phyloP scores from a whole-genome alignment of 192 early-diverging fungal genomes.

The Coemansia sp. region DNA sequence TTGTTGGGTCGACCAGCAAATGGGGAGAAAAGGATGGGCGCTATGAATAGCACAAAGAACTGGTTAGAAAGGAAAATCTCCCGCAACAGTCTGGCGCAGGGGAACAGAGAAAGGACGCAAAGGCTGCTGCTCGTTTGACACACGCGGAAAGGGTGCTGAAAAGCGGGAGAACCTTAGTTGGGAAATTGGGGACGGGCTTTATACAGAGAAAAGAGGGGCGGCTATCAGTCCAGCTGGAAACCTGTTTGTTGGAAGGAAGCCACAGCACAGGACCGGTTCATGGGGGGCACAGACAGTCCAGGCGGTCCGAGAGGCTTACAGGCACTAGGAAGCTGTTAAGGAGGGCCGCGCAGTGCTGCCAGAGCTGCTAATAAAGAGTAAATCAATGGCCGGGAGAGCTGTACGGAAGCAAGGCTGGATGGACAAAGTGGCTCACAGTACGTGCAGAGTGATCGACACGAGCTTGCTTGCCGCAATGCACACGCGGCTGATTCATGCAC shows the following conservation, averaged over 20 bases:
- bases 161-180: not conserved
- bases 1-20: not conserved
- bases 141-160: not conserved
- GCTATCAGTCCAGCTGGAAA: slow-evolving; percentile 6
- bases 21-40: not conserved
- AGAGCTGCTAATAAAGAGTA: not conserved
- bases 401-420: not conserved
- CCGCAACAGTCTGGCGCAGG: slow-evolving; percentile 1
- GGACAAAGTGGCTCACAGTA: not conserved
- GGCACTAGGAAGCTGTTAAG: not conserved
- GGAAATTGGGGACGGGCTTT: not conserved
- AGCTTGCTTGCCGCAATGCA: not conserved
- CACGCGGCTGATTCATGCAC: not conserved
- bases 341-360: not conserved
- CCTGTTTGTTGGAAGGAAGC: not conserved
- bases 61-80: slow-evolving; percentile 12
- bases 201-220: slow-evolving; percentile 1
- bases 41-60: slow-evolving; percentile 3
- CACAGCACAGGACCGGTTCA: not conserved
- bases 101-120: not conserved
- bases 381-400: not conserved
- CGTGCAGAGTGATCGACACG: not conserved
- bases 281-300: not conserved
- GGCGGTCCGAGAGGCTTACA: not conserved
- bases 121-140: not conserved